Conservation (phyloP, 2,329 filamentous ascomycete genomes). For the Ascochyta viciae-villosae region DNA sequence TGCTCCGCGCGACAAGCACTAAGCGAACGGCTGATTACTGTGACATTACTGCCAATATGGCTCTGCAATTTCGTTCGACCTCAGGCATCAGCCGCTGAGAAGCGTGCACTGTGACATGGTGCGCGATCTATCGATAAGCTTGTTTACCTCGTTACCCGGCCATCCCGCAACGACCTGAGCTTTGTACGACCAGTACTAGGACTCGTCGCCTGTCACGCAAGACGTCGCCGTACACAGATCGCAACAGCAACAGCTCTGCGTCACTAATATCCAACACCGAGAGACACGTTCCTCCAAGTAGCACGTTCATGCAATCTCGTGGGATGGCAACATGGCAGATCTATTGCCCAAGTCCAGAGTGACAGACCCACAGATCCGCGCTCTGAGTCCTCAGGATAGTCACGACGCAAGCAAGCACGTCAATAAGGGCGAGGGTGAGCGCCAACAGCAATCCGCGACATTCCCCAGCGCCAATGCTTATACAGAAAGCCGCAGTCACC, state of each 20-base stretch:
- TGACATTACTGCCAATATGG: not conserved
- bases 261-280: not conserved
- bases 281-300: not conserved
- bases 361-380: slow-evolving; percentile 50
- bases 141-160: slow-evolving; percentile 17
- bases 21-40: slow-evolving; percentile 10
- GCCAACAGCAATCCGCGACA: slow-evolving; percentile 10
- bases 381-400: slow-evolving; percentile 36
- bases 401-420: slow-evolving; percentile 35
- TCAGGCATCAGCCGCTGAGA: not conserved
- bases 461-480: slow-evolving; percentile 24
- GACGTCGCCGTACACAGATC: not conserved
- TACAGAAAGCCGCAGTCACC: slow-evolving; percentile 25
- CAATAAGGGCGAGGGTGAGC: slow-evolving; percentile 34
- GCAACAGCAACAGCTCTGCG: not conserved
- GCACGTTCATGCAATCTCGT: slow-evolving; percentile 24
- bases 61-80: not conserved
- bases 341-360: slow-evolving; percentile 53
- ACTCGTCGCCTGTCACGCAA: not conserved
- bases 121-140: slow-evolving; percentile 12
- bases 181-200: slow-evolving; percentile 7
- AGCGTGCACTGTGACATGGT: not conserved
- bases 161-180: slow-evolving; percentile 12
- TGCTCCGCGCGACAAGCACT: slow-evolving; percentile 7
- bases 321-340: slow-evolving; percentile 44